A percentile compares a stretch with the other conserved stretches of the same genome.
phyloP scores from a whole-genome alignment of 768 basidiomycete species.

The Tylopilus sp. region DNA sequence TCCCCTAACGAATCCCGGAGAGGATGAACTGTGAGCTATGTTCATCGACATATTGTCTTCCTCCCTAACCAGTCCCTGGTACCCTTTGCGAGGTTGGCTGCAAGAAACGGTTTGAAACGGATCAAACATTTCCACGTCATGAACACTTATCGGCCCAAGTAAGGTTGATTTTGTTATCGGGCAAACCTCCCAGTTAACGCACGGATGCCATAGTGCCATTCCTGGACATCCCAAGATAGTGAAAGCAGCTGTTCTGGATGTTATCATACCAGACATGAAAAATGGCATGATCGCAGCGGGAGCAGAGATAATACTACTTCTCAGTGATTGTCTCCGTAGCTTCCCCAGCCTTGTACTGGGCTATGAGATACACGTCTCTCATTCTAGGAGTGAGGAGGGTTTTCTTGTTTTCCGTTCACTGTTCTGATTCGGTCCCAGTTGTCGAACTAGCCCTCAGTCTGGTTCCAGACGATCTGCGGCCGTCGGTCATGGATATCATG shows the following conservation, averaged over 20 bases:
- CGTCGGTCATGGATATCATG: slow-evolving; percentile 61
- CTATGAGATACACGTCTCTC: slow-evolving; percentile 78
- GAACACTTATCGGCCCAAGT: slow-evolving; percentile 71
- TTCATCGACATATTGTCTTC: slow-evolving; percentile 73
- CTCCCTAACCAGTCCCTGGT: slow-evolving; percentile 70
- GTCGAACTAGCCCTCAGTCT: slow-evolving; percentile 60
- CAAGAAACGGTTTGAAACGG: slow-evolving; percentile 55
- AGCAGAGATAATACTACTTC: slow-evolving; percentile 70
- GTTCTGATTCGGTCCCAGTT: slow-evolving; percentile 41
- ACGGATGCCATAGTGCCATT: slow-evolving; percentile 43
- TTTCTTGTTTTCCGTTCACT: not conserved
- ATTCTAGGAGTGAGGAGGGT: slow-evolving; percentile 59
- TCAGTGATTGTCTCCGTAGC: slow-evolving; percentile 60
- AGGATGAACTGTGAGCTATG: slow-evolving; percentile 62
- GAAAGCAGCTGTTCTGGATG: slow-evolving; percentile 80
- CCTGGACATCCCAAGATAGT: slow-evolving; percentile 70
- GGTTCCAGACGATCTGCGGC: slow-evolving; percentile 54
- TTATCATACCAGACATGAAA: slow-evolving; percentile 70
- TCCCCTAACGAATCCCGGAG: slow-evolving; percentile 62
- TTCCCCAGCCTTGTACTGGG: slow-evolving; percentile 67
- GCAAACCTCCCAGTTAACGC: not conserved
- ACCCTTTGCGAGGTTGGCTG: slow-evolving; percentile 83
- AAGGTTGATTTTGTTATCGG: slow-evolving; percentile 12
- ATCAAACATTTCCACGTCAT: slow-evolving; percentile 84
- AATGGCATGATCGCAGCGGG: slow-evolving; percentile 64